Percentiles rank a stretch among this genome's conserved stretches.
Conservation (phyloP, 352 stramenopile genomes). For the Aphanomyces invadans region DNA sequence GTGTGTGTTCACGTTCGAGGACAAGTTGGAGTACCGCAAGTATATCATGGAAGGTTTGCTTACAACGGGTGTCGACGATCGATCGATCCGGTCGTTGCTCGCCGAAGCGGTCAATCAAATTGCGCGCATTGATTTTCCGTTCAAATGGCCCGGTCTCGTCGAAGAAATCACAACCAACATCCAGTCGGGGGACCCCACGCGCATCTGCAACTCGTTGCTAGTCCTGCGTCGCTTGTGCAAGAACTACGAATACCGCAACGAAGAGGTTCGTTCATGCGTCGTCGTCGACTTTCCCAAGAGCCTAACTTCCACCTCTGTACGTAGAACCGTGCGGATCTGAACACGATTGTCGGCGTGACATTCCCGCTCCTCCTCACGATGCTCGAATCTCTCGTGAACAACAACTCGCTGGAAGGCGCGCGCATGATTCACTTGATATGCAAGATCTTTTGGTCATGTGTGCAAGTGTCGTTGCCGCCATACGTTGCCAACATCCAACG, state of each 20-base stretch:
- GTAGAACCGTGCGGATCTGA: slow-evolving; percentile 76
- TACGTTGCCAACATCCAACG: slow-evolving; percentile 73
- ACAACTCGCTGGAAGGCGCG: slow-evolving; percentile 42
- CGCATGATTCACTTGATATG: slow-evolving; percentile 71
- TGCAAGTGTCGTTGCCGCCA: slow-evolving; percentile 91
- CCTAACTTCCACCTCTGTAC: background rate
- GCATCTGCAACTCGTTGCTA: slow-evolving; percentile 88
- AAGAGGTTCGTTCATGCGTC: too few species aligned
- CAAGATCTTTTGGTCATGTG: slow-evolving; percentile 97
- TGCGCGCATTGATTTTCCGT: slow-evolving; percentile 93
- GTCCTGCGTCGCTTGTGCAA: slow-evolving; percentile 95
- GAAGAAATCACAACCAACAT: slow-evolving; percentile 87
- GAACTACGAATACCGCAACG: slow-evolving; percentile 96
- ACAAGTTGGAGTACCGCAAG: slow-evolving; percentile 59
- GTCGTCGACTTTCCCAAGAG: background rate
- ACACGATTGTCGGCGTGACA: slow-evolving; percentile 86
- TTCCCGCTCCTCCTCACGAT: slow-evolving; percentile 93
- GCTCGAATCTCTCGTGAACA: slow-evolving; percentile 66
- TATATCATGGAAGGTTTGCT: slow-evolving; percentile 75
- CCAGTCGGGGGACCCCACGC: slow-evolving; percentile 74
- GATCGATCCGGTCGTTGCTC: slow-evolving; percentile 85
- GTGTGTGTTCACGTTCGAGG: slow-evolving; percentile 50
- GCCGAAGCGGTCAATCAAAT: slow-evolving; percentile 93
- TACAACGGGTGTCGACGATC: slow-evolving; percentile 70
- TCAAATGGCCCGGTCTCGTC: slow-evolving; percentile 88